Conservation (phyloP, 1,284 basidiomycete species). For the Ceratobasidium papillatum region DNA sequence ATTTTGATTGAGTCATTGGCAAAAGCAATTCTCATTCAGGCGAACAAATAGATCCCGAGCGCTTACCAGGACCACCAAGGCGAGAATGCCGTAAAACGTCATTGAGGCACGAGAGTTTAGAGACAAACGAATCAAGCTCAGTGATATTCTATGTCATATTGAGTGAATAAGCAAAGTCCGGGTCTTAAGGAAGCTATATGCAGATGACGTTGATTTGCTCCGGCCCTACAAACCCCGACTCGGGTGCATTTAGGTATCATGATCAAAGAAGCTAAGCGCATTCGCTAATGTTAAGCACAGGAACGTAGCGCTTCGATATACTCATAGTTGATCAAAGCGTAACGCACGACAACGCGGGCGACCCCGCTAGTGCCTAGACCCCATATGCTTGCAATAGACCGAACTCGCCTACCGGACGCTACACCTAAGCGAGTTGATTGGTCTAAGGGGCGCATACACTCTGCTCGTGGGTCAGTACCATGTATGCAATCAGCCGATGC, state of each 20-base stretch:
- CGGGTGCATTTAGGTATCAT: not conserved
- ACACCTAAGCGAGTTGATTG: constrained; percentile 12
- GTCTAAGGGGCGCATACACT: not conserved
- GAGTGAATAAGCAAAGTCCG: no score
- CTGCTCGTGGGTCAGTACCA: no score
- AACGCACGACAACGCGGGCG: not conserved
- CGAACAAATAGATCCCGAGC: not conserved
- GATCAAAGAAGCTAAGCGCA: not conserved
- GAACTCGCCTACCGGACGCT: not conserved
- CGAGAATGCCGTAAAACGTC: not conserved
- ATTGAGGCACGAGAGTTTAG: no score
- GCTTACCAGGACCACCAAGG: not conserved
- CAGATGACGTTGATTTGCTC: not conserved
- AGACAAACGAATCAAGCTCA: no score
- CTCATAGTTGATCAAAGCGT: not conserved
- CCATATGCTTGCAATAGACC: not conserved
- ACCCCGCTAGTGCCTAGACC: not conserved
- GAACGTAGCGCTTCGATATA: not conserved
- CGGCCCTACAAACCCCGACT: not conserved
- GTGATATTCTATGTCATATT: no score
- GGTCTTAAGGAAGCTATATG: no score
- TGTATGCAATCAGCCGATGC: not conserved
- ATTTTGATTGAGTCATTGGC: no score
- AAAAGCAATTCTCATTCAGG: not conserved
- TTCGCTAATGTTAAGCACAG: not conserved